A percentile compares a stretch with the other conserved stretches of the same genome.
phyloP scores from a whole-genome alignment of 1,284 basidiomycete genomes.

The Papiliotrema laurentii region DNA sequence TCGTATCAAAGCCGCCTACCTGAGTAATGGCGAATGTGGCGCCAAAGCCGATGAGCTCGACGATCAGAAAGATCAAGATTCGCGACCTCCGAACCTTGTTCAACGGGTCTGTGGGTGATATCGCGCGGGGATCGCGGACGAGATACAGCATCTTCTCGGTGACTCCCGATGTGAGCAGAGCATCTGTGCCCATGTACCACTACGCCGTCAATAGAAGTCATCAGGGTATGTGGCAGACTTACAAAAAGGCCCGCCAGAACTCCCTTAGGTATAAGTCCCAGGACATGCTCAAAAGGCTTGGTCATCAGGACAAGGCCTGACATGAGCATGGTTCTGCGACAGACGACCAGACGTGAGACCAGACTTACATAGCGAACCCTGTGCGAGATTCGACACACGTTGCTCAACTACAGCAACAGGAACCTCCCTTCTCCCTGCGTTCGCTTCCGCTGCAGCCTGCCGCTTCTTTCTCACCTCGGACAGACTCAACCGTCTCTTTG shows the following conservation, averaged over 20 bases:
- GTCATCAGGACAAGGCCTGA: conserved; percentile 62
- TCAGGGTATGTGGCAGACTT: conserved; percentile 45
- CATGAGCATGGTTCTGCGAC: conserved; percentile 1
- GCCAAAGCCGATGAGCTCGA: conserved; percentile 83
- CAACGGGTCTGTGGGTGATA: conserved; percentile 64
- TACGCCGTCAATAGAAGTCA: conserved; percentile 29
- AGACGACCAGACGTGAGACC: conserved; percentile 2
- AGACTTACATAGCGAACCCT: conserved; percentile 67
- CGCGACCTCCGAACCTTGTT: conserved; percentile 67
- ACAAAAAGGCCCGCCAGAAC: conserved; percentile 49
- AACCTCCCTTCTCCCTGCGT: conserved; percentile 53
- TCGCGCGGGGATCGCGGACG: conserved; percentile 66
- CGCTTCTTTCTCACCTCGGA: conserved; percentile 2
- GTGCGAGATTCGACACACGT: conserved; percentile 77
- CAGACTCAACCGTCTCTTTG: neutral
- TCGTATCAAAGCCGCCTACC: conserved; percentile 25
- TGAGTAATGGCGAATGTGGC: conserved; percentile 89
- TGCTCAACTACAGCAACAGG: conserved; percentile 81
- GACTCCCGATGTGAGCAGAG: conserved; percentile 76
- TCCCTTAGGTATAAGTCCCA: conserved; percentile 70
- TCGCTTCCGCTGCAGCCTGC: conserved; percentile 3
- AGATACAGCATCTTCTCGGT: conserved; percentile 79
- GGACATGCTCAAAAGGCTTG: conserved; percentile 72
- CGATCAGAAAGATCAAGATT: conserved; percentile 68
- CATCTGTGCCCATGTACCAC: conserved; percentile 87